Percentiles rank a stretch among this genome's conserved stretches.
phyloP scores from a whole-genome alignment of 331 rosid species.

The Spiraea crenata region DNA sequence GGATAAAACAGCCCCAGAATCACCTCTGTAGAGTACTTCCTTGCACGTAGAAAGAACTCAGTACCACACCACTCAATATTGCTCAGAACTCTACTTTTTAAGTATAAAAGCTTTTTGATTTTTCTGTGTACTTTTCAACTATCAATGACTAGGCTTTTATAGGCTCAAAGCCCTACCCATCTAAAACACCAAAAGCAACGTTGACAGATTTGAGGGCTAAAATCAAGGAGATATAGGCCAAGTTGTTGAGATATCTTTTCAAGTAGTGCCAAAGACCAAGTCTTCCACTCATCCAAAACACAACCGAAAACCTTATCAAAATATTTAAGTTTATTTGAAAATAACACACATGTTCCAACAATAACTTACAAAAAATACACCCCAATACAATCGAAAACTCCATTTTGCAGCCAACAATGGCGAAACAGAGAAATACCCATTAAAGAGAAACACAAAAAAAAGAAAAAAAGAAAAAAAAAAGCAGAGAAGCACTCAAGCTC shows the following conservation, averaged over 20 bases:
- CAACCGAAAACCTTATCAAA: too few relatives aligned
- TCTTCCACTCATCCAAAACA: too few relatives aligned
- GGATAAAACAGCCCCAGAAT: not conserved
- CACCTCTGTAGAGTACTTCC: not conserved
- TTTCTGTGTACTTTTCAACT: too few relatives aligned
- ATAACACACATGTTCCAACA: too few relatives aligned
- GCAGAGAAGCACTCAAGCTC: slow-evolving; percentile 11
- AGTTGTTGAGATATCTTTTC: too few relatives aligned
- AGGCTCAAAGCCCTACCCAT: too few relatives aligned
- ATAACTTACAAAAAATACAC: not conserved
- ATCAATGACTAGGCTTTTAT: too few relatives aligned
- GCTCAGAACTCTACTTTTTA: not conserved
- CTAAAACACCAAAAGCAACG: too few relatives aligned
- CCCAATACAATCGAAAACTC: not conserved
- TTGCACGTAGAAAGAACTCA: not conserved
- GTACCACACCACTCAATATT: not conserved
- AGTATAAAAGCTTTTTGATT: not conserved
- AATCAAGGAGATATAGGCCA: too few relatives aligned
- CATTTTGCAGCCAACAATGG: not conserved
- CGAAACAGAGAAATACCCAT: slow-evolving; percentile 14
- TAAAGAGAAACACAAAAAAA: not conserved
- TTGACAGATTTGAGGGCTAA: too few relatives aligned
- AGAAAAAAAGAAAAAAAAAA: not conserved
- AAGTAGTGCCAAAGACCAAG: too few relatives aligned
- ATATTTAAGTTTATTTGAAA: too few relatives aligned